A percentile compares a stretch with the other conserved stretches of the same genome.
These are phyloP conservation scores for Fraxinus latifolia DNA, from an alignment of 305 asterid species.

Conservation along the genomic window DNA sequence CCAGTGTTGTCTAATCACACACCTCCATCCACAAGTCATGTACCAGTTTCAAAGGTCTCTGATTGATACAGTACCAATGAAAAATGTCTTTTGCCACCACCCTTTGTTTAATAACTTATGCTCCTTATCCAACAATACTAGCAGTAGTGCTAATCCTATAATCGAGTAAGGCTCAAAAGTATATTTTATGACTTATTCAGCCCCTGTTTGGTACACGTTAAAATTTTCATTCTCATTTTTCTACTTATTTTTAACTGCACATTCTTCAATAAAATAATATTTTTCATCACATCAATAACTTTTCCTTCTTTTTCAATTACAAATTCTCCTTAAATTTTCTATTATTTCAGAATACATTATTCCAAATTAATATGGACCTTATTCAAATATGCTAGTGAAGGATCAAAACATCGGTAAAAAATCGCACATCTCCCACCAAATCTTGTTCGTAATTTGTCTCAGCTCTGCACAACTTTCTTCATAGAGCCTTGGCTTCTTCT, in stretches of 20 bases:
- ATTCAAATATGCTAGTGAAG: background rate
- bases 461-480: background rate
- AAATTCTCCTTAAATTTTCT: no score
- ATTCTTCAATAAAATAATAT: no score
- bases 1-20: background rate
- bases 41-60: background rate
- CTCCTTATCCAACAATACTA: background rate
- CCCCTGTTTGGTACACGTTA: no score
- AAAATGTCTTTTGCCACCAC: background rate
- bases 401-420: background rate
- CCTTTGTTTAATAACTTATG: background rate
- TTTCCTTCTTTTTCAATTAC: no score
- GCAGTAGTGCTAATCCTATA: background rate
- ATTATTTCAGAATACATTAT: no score
- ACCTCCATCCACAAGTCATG: background rate
- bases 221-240: no score
- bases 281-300: no score
- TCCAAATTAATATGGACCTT: no score
- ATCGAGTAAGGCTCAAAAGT: background rate
- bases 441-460: background rate
- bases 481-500: background rate
- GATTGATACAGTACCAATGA: background rate
- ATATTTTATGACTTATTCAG: background rate
- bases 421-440: background rate
- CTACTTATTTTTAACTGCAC: no score